Conservation (phyloP, 1,284 basidiomycete genomes). For the Sphaerobolus stellatus region DNA sequence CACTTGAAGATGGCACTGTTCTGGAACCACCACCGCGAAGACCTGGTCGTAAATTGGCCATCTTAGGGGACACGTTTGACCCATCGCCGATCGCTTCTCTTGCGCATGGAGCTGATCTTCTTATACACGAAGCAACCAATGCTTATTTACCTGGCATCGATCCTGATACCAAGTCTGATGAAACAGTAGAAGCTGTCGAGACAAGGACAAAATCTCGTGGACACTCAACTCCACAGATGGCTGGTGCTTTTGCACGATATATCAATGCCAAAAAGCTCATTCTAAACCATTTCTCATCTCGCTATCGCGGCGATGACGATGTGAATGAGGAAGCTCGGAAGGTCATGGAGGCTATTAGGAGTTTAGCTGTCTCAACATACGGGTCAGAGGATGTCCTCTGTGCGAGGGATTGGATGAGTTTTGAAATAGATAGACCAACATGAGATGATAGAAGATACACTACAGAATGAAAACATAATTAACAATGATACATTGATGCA, state of each 20-base stretch:
- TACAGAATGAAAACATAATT: not conserved
- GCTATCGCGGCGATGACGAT: slow-evolving; percentile 58
- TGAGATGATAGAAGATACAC: not conserved
- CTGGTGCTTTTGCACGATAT: slow-evolving; percentile 43
- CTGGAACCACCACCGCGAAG: slow-evolving; percentile 69
- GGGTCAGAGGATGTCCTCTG: slow-evolving; percentile 53
- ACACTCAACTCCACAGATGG: slow-evolving; percentile 50
- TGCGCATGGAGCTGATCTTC: slow-evolving; percentile 28
- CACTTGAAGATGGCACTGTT: slow-evolving; percentile 75
- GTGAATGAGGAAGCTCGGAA: slow-evolving; percentile 44
- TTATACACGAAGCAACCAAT: slow-evolving; percentile 50
- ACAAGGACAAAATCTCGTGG: slow-evolving; percentile 42
- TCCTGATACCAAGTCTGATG: slow-evolving; percentile 9
- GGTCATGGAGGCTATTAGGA: slow-evolving; percentile 62
- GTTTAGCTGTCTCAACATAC: slow-evolving; percentile 54
- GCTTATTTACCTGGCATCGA: slow-evolving; percentile 39
- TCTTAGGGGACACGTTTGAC: slow-evolving; percentile 39
- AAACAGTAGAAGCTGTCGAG: slow-evolving; percentile 25
- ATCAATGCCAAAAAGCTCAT: slow-evolving; percentile 40
- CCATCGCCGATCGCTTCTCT: slow-evolving; percentile 24
- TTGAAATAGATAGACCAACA: slow-evolving; percentile 49
- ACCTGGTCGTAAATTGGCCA: slow-evolving; percentile 59
- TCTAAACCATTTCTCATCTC: slow-evolving; percentile 44
- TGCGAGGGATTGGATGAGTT: slow-evolving; percentile 69
- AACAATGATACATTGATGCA: too few species aligned